phyloP scores from a whole-genome alignment of 257 asterid genomes.

The Capsicum chinense region DNA sequence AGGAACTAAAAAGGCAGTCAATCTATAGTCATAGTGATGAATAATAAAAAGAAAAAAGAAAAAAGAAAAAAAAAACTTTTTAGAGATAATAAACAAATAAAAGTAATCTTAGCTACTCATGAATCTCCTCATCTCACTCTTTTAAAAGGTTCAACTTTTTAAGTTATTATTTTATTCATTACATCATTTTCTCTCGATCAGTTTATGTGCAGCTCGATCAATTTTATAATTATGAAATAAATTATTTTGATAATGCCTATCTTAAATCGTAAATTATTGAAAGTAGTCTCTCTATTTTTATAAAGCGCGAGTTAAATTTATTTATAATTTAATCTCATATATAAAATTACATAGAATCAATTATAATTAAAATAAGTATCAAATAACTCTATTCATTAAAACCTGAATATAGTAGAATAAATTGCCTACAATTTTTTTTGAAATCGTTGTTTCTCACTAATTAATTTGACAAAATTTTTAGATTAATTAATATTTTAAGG shows the following conservation, averaged over 20 bases:
- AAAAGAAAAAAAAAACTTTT: conserved; percentile 3
- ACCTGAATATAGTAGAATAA: not conserved
- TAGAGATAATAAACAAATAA: conserved; percentile 32
- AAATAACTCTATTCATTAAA: not conserved
- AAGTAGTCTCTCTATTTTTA: not conserved
- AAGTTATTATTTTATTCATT: conserved; percentile 28
- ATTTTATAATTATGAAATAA: not conserved
- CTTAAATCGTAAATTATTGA: not conserved
- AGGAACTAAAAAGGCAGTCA: conserved; percentile 58
- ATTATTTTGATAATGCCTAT: not conserved
- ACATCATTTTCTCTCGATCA: not conserved
- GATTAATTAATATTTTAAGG: too few species aligned
- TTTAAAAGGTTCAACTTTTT: conserved; percentile 59
- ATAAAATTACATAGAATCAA: not conserved
- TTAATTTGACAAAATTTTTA: too few species aligned
- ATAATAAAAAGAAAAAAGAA: conserved; percentile 32
- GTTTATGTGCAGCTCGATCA: not conserved
- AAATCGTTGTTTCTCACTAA: too few species aligned
- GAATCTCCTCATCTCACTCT: conserved; percentile 60
- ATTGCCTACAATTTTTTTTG: not conserved
- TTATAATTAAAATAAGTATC: not conserved
- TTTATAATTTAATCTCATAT: not conserved
- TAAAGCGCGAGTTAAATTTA: not conserved
- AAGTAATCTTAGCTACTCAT: conserved; percentile 54
- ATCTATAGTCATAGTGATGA: conserved; percentile 41